Evolutionary conservation across 306 rosid genomes (phyloP), one percentile per base, ranked within the genome.

Genomic region (Cucurbita argyrosperma): DNA sequence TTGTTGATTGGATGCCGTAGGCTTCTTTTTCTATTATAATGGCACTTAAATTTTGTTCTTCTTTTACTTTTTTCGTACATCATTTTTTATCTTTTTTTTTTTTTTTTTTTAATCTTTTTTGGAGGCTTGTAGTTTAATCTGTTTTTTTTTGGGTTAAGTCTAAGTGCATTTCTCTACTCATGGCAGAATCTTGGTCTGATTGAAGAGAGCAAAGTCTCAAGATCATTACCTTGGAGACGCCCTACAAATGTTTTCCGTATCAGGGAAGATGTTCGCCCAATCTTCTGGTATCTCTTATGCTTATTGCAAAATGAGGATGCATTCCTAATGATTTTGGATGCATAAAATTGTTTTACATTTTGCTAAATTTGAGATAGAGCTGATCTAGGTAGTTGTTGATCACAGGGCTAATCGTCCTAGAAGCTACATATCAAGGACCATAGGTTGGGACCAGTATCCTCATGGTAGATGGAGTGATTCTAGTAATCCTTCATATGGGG

Each of bases 391-490:
- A 50, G 40, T 60, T 78, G 76, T 75, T 82, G 23, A 55, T 82
- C 26, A 19, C 77, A 94, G 99, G 99, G 99, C 99, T 57, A 94
- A 91, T 81, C 99, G 97, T 78, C 99, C 97, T 50, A 91, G 82
- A 80, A 94, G 99, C 87, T 94, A 94, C 86, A 85, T 91, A 82
- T 85, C 99, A 74, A 88, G 99, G 82, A 94, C 99, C 74, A 68
- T 82, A 52, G 96, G 99, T 79, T 94, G 99, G 99, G 99, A 94
- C 43, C 95, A 88, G 68, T 94, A 91, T 71, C 99, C 99, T 76
- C 97, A 76, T 74, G 99, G 99, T 68, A 88, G 99, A 15, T 94
- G 99, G 99, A 79, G 86, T 80, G 96, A 93, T 87, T 89, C 96
- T 78, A 54, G 87, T 56, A 93, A 89, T 83, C 96, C 97, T 76